A percentile compares a stretch with the other conserved stretches of the same genome.
Evolutionary conservation across 495 filamentous ascomycete genomes (phyloP).

Genomic region (Hyaloscypha variabilis): DNA sequence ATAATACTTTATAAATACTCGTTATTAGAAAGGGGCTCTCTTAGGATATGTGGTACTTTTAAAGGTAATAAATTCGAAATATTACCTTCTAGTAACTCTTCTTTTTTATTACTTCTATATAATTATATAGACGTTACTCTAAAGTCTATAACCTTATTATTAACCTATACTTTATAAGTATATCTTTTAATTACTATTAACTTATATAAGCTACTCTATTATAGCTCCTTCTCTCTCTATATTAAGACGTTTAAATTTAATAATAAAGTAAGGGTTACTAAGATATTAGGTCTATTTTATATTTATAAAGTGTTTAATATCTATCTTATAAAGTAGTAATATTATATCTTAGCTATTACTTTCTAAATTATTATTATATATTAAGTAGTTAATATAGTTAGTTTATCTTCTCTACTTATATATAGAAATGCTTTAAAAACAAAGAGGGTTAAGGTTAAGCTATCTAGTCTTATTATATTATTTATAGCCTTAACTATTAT

Average conservation of each 20-base stretch:
- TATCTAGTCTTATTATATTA: conserved; percentile 19
- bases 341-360: not conserved
- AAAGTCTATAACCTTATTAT: not conserved
- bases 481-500: conserved; percentile 33
- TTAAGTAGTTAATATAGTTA: not conserved
- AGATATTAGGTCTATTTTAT: not conserved
- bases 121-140: not conserved
- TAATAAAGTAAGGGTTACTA: not conserved
- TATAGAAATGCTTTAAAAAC: conserved; percentile 26
- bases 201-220: conserved; percentile 4
- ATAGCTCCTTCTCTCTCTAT: conserved; percentile 2
- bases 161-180: not conserved
- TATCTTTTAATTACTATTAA: not conserved
- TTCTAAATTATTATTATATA: not conserved
- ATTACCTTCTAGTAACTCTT: too few relatives aligned
- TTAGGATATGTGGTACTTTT: too few relatives aligned
- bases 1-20: too few relatives aligned
- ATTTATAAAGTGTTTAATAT: not conserved
- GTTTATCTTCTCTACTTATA: conserved; percentile 11
- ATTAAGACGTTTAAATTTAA: conserved; percentile 5
- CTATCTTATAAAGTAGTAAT: not conserved
- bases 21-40: too few relatives aligned
- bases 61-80: too few relatives aligned
- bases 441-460: conserved; percentile 21
- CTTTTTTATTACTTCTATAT: too few relatives aligned